Conservation (phyloP, 345 rosid genomes). For the Theobroma cacao region DNA sequence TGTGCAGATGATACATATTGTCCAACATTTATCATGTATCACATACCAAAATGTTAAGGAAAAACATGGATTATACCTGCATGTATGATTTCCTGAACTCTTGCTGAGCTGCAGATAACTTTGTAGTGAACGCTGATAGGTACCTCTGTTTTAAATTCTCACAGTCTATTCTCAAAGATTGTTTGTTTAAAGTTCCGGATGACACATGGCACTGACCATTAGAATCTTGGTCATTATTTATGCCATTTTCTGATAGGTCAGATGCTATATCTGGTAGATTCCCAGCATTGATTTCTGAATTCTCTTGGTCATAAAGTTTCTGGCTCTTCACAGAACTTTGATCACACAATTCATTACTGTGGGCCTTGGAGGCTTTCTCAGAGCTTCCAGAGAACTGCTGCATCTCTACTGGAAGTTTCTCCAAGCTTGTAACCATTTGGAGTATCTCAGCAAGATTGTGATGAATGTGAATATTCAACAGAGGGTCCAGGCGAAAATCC, state of each 20-base stretch:
- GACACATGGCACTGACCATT: slow-evolving; percentile 27
- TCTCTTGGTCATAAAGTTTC: slow-evolving; percentile 31
- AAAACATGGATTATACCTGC: slow-evolving; percentile 48
- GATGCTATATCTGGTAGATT: slow-evolving; percentile 18
- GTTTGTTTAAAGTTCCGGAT: slow-evolving; percentile 28
- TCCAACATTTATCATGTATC: neutral
- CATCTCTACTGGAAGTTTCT: slow-evolving; percentile 27
- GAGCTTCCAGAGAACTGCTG: slow-evolving; percentile 31
- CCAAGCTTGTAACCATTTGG: slow-evolving; percentile 33
- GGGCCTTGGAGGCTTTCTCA: slow-evolving; percentile 35
- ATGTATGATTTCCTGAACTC: slow-evolving; percentile 64
- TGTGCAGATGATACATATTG: neutral
- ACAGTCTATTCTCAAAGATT: slow-evolving; percentile 44
- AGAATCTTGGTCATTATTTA: slow-evolving; percentile 30
- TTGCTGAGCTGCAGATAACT: slow-evolving; percentile 60
- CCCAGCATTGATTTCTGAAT: slow-evolving; percentile 27
- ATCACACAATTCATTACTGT: slow-evolving; percentile 26
- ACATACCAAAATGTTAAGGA: neutral
- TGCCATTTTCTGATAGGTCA: slow-evolving; percentile 25
- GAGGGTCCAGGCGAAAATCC: slow-evolving; percentile 87
- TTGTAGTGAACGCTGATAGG: slow-evolving; percentile 63
- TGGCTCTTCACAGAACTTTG: slow-evolving; percentile 46
- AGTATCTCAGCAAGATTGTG: slow-evolving; percentile 85
- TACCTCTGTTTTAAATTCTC: slow-evolving; percentile 70
- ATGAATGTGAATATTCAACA: slow-evolving; percentile 86